Evolutionary conservation across 2,329 filamentous ascomycete genomes (phyloP), one percentile per base, ranked within the genome.

Genomic region (Cladophialophora exuberans): DNA sequence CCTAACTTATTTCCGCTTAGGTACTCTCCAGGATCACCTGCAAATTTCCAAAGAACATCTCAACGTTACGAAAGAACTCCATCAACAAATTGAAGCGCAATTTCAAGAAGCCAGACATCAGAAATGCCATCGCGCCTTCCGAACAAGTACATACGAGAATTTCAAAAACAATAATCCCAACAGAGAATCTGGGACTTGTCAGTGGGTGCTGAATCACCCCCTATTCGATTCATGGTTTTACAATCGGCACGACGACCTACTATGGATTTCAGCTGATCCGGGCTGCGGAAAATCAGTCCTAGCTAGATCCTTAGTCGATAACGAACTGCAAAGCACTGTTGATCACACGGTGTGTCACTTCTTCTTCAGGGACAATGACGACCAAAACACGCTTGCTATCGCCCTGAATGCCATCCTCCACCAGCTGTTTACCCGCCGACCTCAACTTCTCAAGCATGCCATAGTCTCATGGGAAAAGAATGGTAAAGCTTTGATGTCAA

Each of bases 261-360:
- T 76, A 18, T 74, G 67, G 72, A 62, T 74, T 4, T 72, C 70
- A 10, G 72, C 72, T 1, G 70, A 73, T 50, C 71, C 71, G 17
- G 72, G 72, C 25, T 74, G 70, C 53, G 72, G 73, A 4, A 75
- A 75, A 55, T 75, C 72, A 18, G 72, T 75, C 0, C 63, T 75
- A 0, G 56, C 70, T 0, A 67, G 62, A 60, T 68, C 65, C 2
- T 61, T 75, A 0, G 62, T 74, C 6, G 67, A 74, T 41, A 26
- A 66, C 1, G 60, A 66, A 25, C 54, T 73, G 4, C 39, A 49
- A 15, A 53, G 6, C 25, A 49, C 35, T 4, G 49, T 42, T n/a
- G n/a, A 55, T 23, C 31, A 30, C 20, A 64, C 64, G 1, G 62
- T 68, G 4, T 72, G 68, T 44, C 73, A 67, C 30, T 59, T 61